A percentile compares a stretch with the other conserved stretches of the same genome.
Conservation (phyloP, 1,284 basidiomycete species). For the Sparassis latifolia region DNA sequence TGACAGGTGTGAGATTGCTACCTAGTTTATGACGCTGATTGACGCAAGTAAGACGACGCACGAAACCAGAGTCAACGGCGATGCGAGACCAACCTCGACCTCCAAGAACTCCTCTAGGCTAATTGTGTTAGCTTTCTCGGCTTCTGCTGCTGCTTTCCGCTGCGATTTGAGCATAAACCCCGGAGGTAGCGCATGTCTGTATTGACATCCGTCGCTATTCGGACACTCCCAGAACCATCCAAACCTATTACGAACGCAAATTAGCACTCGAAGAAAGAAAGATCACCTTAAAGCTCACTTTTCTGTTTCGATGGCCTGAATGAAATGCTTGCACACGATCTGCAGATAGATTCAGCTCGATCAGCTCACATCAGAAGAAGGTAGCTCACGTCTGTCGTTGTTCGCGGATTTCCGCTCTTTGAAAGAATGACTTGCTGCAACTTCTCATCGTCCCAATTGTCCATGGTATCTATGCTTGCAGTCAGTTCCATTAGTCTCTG, state of each 20-base stretch:
- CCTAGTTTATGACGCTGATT: constrained; percentile 89
- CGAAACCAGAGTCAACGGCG: background rate
- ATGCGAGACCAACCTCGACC: constrained; percentile 65
- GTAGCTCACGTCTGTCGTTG: constrained; percentile 79
- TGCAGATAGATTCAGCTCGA: constrained; percentile 22
- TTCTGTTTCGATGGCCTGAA: constrained; percentile 92
- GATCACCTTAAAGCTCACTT: constrained; percentile 48
- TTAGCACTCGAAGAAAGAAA: background rate
- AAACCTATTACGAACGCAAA: constrained; percentile 39
- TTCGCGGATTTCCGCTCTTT: constrained; percentile 88
- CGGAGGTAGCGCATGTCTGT: constrained; percentile 92
- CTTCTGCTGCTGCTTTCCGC: constrained; percentile 79
- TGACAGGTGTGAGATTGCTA: constrained; percentile 91
- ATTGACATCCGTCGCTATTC: constrained; percentile 85
- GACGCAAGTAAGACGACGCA: background rate
- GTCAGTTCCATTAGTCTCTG: background rate
- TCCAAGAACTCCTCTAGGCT: constrained; percentile 97
- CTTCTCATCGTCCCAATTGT: constrained; percentile 96
- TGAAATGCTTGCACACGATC: constrained; percentile 98
- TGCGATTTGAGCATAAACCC: constrained; percentile 94
- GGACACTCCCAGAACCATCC: constrained; percentile 96
- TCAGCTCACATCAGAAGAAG: background rate
- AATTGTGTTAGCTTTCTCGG: constrained; percentile 85
- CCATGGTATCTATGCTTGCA: constrained; percentile 80
- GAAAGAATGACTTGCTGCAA: constrained; percentile 81